Evolutionary conservation across 2,329 filamentous ascomycete species (phyloP).

Genomic region (Catunica adiposa): DNA sequence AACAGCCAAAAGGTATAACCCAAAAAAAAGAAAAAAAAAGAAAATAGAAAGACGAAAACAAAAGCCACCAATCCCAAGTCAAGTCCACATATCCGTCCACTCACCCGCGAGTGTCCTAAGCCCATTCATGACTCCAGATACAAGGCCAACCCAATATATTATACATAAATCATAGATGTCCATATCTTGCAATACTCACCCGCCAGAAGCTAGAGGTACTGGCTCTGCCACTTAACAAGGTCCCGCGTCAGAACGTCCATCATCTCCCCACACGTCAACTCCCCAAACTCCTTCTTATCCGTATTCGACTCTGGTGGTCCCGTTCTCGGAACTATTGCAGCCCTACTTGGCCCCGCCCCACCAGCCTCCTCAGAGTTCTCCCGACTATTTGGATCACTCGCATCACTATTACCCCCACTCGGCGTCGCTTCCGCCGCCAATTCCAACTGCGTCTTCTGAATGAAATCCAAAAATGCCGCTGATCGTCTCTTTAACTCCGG

Average conservation of each 20-base stretch:
- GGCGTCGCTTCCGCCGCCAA: constrained; percentile 48
- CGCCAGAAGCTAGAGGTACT: constrained; percentile 31
- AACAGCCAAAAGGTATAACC: too few species aligned
- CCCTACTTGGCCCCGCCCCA: neutral
- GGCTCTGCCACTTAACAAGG: constrained; percentile 71
- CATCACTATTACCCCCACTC: constrained; percentile 18
- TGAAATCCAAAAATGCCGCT: constrained; percentile 74
- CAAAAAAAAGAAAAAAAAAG: neutral
- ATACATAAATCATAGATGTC: neutral
- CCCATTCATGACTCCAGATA: too few species aligned
- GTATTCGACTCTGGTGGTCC: constrained; percentile 8
- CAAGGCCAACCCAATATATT: neutral
- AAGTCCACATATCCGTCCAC: neutral
- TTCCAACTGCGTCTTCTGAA: constrained; percentile 75
- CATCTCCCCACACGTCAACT: constrained; percentile 69
- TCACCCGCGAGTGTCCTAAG: too few species aligned
- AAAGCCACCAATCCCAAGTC: neutral
- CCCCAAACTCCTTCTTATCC: constrained; percentile 45
- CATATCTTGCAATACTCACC: neutral
- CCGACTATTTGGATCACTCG: constrained; percentile 23
- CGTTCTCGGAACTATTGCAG: neutral
- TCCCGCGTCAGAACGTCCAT: constrained; percentile 73
- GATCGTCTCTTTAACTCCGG: constrained; percentile 77
- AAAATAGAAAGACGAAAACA: neutral
- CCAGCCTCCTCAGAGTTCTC: constrained; percentile 17